Percentiles rank a stretch among this genome's conserved stretches.
These are phyloP conservation scores for Boletus rufocinnamomeus DNA, from an alignment of 768 basidiomycete genomes.

Conservation along the genomic window DNA sequence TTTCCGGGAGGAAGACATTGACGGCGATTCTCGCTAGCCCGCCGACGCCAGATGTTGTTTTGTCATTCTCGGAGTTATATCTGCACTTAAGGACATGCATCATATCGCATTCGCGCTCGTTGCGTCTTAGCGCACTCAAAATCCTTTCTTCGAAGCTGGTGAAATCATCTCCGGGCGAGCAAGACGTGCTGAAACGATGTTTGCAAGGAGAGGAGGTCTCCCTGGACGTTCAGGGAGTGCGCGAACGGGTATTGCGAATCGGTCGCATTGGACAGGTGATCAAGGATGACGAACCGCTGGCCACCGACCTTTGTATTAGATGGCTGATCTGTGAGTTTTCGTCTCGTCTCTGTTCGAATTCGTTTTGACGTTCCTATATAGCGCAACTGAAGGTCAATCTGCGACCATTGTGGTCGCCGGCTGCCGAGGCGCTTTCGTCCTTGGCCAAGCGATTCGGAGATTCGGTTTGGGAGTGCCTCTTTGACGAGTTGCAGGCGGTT, in stretches of 20 bases:
- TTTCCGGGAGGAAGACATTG: background rate
- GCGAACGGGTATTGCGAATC: constrained; percentile 83
- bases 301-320: constrained; percentile 62
- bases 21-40: constrained; percentile 15
- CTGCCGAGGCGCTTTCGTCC: constrained; percentile 62
- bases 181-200: constrained; percentile 63
- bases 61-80: constrained; percentile 54
- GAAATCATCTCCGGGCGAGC: constrained; percentile 41
- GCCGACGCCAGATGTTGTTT: constrained; percentile 16
- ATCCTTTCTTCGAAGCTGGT: constrained; percentile 60
- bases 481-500: constrained; percentile 55
- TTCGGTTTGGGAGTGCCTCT: constrained; percentile 70
- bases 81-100: constrained; percentile 53
- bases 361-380: constrained; percentile 26
- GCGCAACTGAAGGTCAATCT: constrained; percentile 94
- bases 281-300: constrained; percentile 48
- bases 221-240: constrained; percentile 74
- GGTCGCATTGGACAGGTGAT: constrained; percentile 67
- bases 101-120: constrained; percentile 67
- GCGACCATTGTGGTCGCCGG: constrained; percentile 86
- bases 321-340: constrained; percentile 69
- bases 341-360: background rate
- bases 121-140: constrained; percentile 66
- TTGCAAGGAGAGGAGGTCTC: constrained; percentile 80
- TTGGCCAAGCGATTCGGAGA: constrained; percentile 62